Conservation (phyloP, 345 rosid genomes). For the Hypericum perforatum region DNA sequence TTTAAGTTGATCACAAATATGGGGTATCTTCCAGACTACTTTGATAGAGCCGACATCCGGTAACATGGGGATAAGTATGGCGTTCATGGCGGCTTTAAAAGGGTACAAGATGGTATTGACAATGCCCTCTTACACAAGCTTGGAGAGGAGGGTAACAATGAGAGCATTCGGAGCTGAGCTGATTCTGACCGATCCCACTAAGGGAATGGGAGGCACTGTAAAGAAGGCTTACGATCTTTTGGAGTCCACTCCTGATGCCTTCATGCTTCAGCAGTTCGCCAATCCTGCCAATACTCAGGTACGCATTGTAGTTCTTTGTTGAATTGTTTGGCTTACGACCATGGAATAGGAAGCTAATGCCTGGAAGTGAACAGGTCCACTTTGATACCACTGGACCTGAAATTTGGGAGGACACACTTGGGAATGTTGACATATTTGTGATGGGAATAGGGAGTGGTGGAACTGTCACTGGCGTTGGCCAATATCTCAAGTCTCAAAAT, state of each 20-base stretch:
- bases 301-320: no score
- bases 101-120: conserved; percentile 86
- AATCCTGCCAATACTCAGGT: conserved; percentile 91
- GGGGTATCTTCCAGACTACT: conserved; percentile 40
- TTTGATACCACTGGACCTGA: conserved; percentile 96
- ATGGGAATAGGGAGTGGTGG: conserved; percentile 99
- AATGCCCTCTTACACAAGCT: conserved; percentile 95
- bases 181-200: conserved; percentile 81
- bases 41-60: conserved; percentile 97
- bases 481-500: conserved; percentile 79
- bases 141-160: conserved; percentile 96
- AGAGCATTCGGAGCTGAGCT: conserved; percentile 92
- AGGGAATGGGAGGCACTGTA: conserved; percentile 97
- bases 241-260: conserved; percentile 67
- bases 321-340: not conserved
- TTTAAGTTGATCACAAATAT: not conserved
- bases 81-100: conserved; percentile 84
- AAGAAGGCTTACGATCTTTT: conserved; percentile 78
- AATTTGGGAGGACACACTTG: conserved; percentile 93
- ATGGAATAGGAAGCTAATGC: not conserved
- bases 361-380: conserved; percentile 42
- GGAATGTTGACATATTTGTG: conserved; percentile 82
- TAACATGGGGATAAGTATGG: conserved; percentile 95
- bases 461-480: conserved; percentile 92
- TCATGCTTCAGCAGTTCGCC: conserved; percentile 81